phyloP scores from a whole-genome alignment of 495 filamentous ascomycete genomes.

The Lophiotrema nucula region DNA sequence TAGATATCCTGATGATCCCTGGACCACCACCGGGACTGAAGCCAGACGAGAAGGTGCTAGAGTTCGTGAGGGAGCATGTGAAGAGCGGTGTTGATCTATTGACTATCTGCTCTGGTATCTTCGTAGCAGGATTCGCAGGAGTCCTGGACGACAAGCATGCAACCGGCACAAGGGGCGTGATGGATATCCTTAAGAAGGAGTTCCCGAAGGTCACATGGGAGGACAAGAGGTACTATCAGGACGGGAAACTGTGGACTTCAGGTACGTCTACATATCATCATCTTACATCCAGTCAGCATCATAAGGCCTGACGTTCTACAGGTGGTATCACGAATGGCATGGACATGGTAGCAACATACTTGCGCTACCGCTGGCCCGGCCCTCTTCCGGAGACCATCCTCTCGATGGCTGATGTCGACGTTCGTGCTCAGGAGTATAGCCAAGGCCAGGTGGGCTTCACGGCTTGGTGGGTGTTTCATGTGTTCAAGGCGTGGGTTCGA shows the following conservation, averaged over 20 bases:
- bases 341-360: slow-evolving; percentile 58
- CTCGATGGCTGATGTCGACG: slow-evolving; percentile 51
- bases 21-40: slow-evolving; percentile 18
- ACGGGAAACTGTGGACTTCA: slow-evolving; percentile 36
- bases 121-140: slow-evolving; percentile 27
- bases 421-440: slow-evolving; percentile 42
- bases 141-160: slow-evolving; percentile 29
- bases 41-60: slow-evolving; percentile 13
- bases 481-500: slow-evolving; percentile 41
- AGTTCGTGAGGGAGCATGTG: slow-evolving; percentile 28
- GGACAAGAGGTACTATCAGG: slow-evolving; percentile 18
- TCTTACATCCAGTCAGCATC: no score
- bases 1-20: slow-evolving; percentile 31
- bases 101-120: slow-evolving; percentile 26
- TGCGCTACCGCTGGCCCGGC: slow-evolving; percentile 49
- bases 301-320: no score
- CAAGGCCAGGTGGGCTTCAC: slow-evolving; percentile 42
- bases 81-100: slow-evolving; percentile 20
- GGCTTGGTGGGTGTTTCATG: slow-evolving; percentile 41
- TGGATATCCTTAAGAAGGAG: slow-evolving; percentile 13
- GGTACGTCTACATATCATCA: slow-evolving; percentile 44
- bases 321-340: slow-evolving; percentile 64
- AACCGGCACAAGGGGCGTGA: slow-evolving; percentile 15
- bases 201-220: slow-evolving; percentile 21
- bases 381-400: slow-evolving; percentile 51